phyloP scores from a whole-genome alignment of 192 early-diverging fungal genomes.

The Backusella circina region DNA sequence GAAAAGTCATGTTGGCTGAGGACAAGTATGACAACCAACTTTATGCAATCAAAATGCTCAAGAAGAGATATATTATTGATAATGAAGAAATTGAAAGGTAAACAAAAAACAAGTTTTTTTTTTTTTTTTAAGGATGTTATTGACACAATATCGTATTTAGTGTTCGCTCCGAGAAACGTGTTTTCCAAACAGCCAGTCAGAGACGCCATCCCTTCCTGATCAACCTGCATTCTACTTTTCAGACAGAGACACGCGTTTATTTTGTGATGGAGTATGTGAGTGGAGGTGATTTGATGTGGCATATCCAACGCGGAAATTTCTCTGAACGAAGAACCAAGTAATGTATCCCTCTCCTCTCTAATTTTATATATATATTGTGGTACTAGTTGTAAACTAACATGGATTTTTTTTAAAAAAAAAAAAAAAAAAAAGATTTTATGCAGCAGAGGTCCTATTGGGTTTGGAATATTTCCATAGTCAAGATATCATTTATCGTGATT shows the following conservation, averaged over 20 bases:
- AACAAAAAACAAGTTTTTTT: neutral
- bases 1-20: slow-evolving; percentile 95
- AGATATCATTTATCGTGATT: slow-evolving; percentile 86
- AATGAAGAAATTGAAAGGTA: slow-evolving; percentile 93
- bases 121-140: too few species aligned
- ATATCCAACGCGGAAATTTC: slow-evolving; percentile 91
- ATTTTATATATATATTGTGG: too few species aligned
- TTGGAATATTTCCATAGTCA: slow-evolving; percentile 94
- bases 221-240: slow-evolving; percentile 94
- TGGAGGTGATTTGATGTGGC: slow-evolving; percentile 98
- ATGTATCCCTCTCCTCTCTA: too few species aligned
- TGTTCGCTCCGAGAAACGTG: slow-evolving; percentile 15
- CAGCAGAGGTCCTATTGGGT: slow-evolving; percentile 91
- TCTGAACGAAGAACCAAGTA: slow-evolving; percentile 85
- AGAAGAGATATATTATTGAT: slow-evolving; percentile 97
- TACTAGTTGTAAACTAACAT: too few species aligned
- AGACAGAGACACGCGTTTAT: slow-evolving; percentile 91
- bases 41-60: slow-evolving; percentile 97
- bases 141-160: neutral
- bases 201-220: slow-evolving; percentile 95
- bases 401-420: too few species aligned
- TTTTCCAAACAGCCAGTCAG: slow-evolving; percentile 85
- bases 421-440: slow-evolving; percentile 85
- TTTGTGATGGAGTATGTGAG: slow-evolving; percentile 98
- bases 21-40: slow-evolving; percentile 78